Percentiles rank a stretch among this genome's conserved stretches.
phyloP scores from a whole-genome alignment of 2,329 filamentous ascomycete species.

The Colletotrichum eleusines region DNA sequence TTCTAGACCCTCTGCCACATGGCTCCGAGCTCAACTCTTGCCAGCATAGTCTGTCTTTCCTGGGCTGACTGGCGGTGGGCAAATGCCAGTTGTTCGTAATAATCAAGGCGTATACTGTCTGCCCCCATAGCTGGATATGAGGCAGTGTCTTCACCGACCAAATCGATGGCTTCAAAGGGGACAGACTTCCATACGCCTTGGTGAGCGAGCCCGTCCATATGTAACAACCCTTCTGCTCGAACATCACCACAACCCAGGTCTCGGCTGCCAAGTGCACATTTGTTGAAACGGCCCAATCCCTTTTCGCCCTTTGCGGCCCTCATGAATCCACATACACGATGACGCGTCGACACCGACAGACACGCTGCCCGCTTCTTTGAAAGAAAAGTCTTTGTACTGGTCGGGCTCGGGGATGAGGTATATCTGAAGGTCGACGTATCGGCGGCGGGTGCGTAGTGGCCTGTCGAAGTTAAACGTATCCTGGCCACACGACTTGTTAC shows the following conservation, averaged over 20 bases:
- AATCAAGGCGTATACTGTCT: accelerated
- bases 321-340: not conserved
- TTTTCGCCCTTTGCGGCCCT: not conserved
- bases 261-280: not conserved
- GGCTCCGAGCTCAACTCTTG: too few relatives aligned
- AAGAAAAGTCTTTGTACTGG: not conserved
- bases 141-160: not conserved
- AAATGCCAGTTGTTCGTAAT: not conserved
- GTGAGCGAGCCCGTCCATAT: conserved; percentile 1
- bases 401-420: not conserved
- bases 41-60: not conserved
- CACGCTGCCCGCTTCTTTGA: not conserved
- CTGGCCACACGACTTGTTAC: not conserved
- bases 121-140: not conserved
- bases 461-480: not conserved
- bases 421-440: not conserved
- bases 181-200: conserved; percentile 1
- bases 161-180: not conserved
- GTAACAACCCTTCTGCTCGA: not conserved
- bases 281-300: not conserved
- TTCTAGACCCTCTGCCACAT: not conserved
- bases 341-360: not conserved
- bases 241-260: not conserved
- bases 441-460: not conserved
- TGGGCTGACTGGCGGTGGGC: not conserved